Percentiles rank a stretch among this genome's conserved stretches.
Evolutionary conservation across 2,329 filamentous ascomycete genomes (phyloP).

Genomic region (Neofusicoccum parvum): DNA sequence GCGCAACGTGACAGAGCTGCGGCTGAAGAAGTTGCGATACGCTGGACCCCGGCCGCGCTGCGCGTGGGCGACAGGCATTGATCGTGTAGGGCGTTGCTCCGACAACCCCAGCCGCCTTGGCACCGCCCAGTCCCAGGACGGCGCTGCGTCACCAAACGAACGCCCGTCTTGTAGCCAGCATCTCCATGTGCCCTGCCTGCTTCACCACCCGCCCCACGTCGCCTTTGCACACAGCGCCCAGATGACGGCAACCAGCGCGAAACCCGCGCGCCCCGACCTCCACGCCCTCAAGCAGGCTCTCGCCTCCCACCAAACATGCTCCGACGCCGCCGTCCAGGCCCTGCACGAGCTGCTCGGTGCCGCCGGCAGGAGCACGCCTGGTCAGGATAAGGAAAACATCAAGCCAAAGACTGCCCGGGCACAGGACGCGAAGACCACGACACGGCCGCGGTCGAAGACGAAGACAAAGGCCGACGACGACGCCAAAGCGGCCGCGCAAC

Average conservation of each 20-base stretch:
- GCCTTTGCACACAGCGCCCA: not conserved
- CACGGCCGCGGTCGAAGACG: not conserved
- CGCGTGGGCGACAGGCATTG: no score
- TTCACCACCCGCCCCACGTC: not conserved
- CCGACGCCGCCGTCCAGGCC: constrained; percentile 47
- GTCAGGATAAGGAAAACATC: constrained; percentile 36
- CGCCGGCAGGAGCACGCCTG: constrained; percentile 35
- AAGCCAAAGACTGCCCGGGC: constrained; percentile 28
- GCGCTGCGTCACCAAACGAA: not conserved
- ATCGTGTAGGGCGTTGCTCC: not conserved
- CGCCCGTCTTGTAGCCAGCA: not conserved
- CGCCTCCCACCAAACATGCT: constrained; percentile 51
- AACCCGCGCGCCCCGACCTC: constrained; percentile 46
- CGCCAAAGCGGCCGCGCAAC: constrained; percentile 29
- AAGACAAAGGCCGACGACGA: constrained; percentile 9
- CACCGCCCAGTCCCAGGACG: not conserved
- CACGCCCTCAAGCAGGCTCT: constrained; percentile 53
- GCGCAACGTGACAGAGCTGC: no score
- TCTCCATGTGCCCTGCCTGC: not conserved
- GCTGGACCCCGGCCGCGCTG: no score
- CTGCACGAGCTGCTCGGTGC: constrained; percentile 50
- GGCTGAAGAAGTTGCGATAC: no score
- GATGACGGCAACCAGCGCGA: constrained; percentile 18
- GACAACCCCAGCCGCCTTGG: not conserved
- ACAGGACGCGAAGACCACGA: constrained; percentile 30